These are phyloP conservation scores for Cyberlindnera euphorbiae DNA, from an alignment of 805 yeast genomes.

Conservation along the genomic window DNA sequence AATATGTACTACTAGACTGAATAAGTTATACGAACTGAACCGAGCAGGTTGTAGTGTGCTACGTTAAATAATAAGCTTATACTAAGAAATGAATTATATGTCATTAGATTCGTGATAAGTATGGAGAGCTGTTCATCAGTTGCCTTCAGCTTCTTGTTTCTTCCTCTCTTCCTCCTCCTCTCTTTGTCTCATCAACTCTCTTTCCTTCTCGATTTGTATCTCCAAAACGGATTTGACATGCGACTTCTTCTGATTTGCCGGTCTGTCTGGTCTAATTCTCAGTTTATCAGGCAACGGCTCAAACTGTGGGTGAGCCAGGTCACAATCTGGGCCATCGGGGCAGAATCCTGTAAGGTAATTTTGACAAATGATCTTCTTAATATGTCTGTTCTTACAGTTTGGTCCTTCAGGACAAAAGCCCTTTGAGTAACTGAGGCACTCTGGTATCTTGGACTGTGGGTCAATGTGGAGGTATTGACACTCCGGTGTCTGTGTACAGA, in stretches of 20 bases:
- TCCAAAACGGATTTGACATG: constrained; percentile 21
- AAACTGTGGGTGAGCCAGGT: constrained; percentile 78
- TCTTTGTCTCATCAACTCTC: constrained; percentile 16
- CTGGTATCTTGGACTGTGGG: constrained; percentile 83
- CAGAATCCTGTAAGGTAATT: constrained; percentile 86
- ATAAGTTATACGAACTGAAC: too few relatives aligned
- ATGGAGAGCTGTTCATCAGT: too few relatives aligned
- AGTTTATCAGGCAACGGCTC: constrained; percentile 40
- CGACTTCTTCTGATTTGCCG: constrained; percentile 12
- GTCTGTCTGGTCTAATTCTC: constrained; percentile 32
- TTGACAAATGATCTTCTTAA: constrained; percentile 71
- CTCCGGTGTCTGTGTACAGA: constrained; percentile 89
- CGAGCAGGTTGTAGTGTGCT: too few relatives aligned
- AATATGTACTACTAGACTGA: too few relatives aligned
- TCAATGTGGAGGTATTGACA: constrained; percentile 91
- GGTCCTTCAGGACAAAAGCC: constrained; percentile 96
- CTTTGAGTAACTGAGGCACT: constrained; percentile 73
- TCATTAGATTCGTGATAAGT: too few relatives aligned
- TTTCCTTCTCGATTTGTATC: constrained; percentile 25
- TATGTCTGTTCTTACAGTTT: constrained; percentile 74
- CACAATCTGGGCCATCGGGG: constrained; percentile 75
- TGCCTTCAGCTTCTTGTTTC: background rate
- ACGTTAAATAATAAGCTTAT: too few relatives aligned
- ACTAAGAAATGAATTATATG: too few relatives aligned
- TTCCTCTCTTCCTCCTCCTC: constrained; percentile 10